These are phyloP conservation scores for Arthrocladium fulminans DNA, from an alignment of 2,329 filamentous ascomycete genomes.

Conservation along the genomic window DNA sequence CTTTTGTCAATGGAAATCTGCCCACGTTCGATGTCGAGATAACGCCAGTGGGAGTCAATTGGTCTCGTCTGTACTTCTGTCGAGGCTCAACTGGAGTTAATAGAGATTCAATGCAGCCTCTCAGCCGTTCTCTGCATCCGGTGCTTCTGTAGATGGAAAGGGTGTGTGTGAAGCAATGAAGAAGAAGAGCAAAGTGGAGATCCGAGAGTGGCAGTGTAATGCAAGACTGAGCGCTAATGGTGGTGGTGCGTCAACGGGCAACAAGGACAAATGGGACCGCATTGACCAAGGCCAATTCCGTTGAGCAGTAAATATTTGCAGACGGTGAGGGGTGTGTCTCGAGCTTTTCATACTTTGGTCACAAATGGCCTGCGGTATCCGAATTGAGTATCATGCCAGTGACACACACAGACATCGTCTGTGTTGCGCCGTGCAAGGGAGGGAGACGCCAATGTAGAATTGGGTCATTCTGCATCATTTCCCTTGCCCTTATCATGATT, in stretches of 20 bases:
- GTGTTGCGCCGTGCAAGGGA: background rate
- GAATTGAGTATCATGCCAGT: too few relatives aligned
- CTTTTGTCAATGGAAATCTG: constrained; percentile 1
- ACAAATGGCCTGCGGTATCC: background rate
- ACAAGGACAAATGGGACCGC: background rate
- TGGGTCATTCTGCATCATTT: background rate
- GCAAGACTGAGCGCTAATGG: background rate
- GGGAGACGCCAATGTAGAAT: background rate
- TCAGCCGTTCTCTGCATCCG: background rate
- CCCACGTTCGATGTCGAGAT: too few relatives aligned
- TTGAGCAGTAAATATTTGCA: background rate
- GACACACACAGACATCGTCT: too few relatives aligned
- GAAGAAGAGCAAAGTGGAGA: background rate
- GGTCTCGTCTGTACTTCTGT: background rate
- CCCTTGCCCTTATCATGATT: background rate
- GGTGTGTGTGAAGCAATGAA: background rate
- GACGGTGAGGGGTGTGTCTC: background rate
- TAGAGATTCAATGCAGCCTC: background rate
- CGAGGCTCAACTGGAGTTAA: background rate
- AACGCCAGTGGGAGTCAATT: too few relatives aligned
- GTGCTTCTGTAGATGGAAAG: background rate
- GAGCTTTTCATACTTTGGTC: background rate
- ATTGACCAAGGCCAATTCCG: background rate
- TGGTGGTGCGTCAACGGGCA: background rate
- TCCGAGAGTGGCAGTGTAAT: constrained; percentile 2